Percentiles rank a stretch among this genome's conserved stretches.
Conservation (phyloP, 257 asterid genomes). For the Perilla frutescens region DNA sequence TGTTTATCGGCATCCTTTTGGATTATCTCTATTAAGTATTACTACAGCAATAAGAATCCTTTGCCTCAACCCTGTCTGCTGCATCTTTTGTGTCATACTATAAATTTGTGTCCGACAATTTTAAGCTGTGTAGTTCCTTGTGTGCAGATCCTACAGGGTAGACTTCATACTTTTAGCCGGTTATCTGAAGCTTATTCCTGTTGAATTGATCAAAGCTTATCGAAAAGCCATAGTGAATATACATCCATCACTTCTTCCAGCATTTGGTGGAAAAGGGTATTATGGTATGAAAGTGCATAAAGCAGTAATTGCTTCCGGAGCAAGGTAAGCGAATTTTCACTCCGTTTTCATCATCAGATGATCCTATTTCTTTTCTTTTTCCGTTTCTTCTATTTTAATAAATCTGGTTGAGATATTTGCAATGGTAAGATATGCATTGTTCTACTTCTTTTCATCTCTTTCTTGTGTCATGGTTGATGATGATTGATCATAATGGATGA, state of each 20-base stretch:
- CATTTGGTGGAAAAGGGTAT: constrained; percentile 93
- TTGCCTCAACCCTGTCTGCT: not conserved
- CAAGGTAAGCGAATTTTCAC: constrained; percentile 55
- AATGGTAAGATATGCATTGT: not conserved
- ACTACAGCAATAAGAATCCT: not conserved
- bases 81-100: not conserved
- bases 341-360: not conserved
- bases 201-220: constrained; percentile 69
- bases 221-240: constrained; percentile 80
- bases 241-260: constrained; percentile 96
- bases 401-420: not conserved
- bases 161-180: constrained; percentile 85
- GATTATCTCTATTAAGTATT: not conserved
- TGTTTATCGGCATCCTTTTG: not conserved
- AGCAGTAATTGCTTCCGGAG: constrained; percentile 94
- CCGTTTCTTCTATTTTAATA: not conserved
- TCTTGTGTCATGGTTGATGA: not conserved
- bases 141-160: constrained; percentile 52
- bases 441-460: not conserved
- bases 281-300: constrained; percentile 90
- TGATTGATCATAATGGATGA: too few relatives aligned
- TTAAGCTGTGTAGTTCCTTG: not conserved
- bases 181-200: constrained; percentile 81
- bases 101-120: not conserved
- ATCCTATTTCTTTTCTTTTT: constrained; percentile 3